Conservation (phyloP, 2,329 filamentous ascomycete genomes). For the Fusarium odoratissimum region DNA sequence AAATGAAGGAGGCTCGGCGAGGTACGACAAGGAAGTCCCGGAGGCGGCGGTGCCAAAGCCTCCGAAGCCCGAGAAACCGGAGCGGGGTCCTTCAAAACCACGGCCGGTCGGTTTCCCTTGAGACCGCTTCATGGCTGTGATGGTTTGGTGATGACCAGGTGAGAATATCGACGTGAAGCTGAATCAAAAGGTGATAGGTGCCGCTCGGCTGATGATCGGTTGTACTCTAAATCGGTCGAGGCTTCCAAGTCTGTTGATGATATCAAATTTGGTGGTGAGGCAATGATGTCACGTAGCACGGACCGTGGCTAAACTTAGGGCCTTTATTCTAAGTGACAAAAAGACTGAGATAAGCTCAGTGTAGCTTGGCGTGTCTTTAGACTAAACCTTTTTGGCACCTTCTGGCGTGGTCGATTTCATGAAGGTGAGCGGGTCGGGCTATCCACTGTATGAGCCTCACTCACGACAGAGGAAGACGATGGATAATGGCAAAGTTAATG, state of each 20-base stretch:
- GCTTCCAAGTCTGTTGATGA: conserved; percentile 37
- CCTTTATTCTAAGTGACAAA: not conserved
- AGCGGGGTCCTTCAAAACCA: conserved; percentile 42
- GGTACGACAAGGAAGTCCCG: conserved; percentile 78
- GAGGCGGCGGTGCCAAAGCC: conserved; percentile 53
- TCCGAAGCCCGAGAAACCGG: conserved; percentile 42
- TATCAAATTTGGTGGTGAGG: conserved; percentile 40
- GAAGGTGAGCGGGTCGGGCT: conserved; percentile 13
- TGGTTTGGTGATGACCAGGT: not conserved
- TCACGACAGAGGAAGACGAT: not conserved
- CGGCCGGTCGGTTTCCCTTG: conserved; percentile 44
- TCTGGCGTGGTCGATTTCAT: conserved; percentile 9
- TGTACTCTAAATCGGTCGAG: conserved; percentile 5
- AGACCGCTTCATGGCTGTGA: conserved; percentile 45
- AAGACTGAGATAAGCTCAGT: fast-evolving
- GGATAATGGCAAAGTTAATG: not conserved
- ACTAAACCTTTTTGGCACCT: not conserved
- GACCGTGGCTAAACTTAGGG: conserved; percentile 9
- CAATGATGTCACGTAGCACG: conserved; percentile 46
- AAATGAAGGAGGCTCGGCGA: conserved; percentile 86
- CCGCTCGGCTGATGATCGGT: conserved; percentile 24
- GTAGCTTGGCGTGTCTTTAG: not conserved
- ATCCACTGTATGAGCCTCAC: conserved; percentile 22
- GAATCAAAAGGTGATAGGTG: conserved; percentile 16
- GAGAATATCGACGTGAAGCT: not conserved